Conservation (phyloP, 495 filamentous ascomycete species). For the Penicillium antarcticum region DNA sequence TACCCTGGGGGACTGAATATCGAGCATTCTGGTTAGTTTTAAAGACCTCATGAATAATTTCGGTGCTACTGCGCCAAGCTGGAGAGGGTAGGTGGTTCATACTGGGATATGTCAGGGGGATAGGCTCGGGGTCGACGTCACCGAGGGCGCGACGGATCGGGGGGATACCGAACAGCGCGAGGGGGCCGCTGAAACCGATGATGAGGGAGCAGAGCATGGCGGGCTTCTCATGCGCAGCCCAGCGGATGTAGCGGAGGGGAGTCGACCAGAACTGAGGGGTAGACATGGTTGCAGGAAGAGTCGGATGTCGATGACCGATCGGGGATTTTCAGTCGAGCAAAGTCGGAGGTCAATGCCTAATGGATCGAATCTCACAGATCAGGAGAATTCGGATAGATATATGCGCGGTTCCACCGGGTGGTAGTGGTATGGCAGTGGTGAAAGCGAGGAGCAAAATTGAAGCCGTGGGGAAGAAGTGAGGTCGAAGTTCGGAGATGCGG, state of each 20-base stretch:
- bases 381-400: conserved; percentile 1
- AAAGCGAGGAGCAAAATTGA: conserved; percentile 17
- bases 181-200: conserved; percentile 69
- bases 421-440: conserved; percentile 6
- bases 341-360: conserved; percentile 3
- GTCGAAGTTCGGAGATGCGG: conserved; percentile 37
- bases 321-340: conserved; percentile 9
- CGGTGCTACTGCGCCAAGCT: neutral
- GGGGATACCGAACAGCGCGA: conserved; percentile 62
- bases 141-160: conserved; percentile 67
- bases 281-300: conserved; percentile 50
- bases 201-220: conserved; percentile 81
- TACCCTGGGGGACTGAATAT: conserved; percentile 67
- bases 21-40: conserved; percentile 5
- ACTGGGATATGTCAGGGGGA: conserved; percentile 93
- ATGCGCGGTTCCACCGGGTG: conserved; percentile 1
- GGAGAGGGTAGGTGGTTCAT: conserved; percentile 27
- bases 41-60: neutral
- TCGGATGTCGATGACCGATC: conserved; percentile 14
- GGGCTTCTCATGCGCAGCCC: conserved; percentile 80
- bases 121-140: conserved; percentile 61
- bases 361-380: neutral
- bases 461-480: conserved; percentile 27
- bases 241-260: conserved; percentile 80
- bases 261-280: conserved; percentile 76